Evolutionary conservation across 371 early-diverging fungal genomes (phyloP), one percentile per base, ranked within the genome.

Genomic region (Batkoa obscura): DNA sequence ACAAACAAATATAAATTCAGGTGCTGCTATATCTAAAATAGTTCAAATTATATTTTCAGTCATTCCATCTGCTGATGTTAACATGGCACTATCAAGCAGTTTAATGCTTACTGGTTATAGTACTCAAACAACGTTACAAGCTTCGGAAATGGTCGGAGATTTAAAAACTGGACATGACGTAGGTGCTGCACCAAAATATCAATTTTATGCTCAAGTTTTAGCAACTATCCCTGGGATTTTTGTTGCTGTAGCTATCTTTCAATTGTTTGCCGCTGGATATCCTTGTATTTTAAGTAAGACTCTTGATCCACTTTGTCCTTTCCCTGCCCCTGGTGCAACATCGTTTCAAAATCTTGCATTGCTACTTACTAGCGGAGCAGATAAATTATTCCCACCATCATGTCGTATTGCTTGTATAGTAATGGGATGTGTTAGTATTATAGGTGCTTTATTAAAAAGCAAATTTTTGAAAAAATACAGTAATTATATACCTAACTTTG

Each of bases 101-200:
- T 62, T 81, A 56, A 66, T 73, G 69, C 73, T 75, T 61, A 79
- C 75, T 70, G 72, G 68, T 66, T 69, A 79, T 56, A 61, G 71
- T 56, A 72, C 77, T 32, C 72, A 73, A 1, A 72, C 72, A 57
- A 72, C 77, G 53, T 63, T 71, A 41, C 81, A 81, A 62, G 57
- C 77, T 56, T 76, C 76, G 30, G 79, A 79, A 56, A 76, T 81
- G 78, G 75, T 81, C 32, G 68, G 74, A 54, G 79, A 79, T 69
- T 66, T 78, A 17, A 81, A 79, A 68, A 74, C 78, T 5, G 81
- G 72, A 56, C 74, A 79, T 43, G 50, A 79, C 17, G 59, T 78
- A 23, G 70, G 70, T 42, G 75, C 80, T 9, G 72, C 76, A 33
- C 80, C 79, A 36, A 66, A 72, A 17, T 72, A 79, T 58, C 76